phyloP scores from a whole-genome alignment of 495 filamentous ascomycete species.

The Xylaria longipes region DNA sequence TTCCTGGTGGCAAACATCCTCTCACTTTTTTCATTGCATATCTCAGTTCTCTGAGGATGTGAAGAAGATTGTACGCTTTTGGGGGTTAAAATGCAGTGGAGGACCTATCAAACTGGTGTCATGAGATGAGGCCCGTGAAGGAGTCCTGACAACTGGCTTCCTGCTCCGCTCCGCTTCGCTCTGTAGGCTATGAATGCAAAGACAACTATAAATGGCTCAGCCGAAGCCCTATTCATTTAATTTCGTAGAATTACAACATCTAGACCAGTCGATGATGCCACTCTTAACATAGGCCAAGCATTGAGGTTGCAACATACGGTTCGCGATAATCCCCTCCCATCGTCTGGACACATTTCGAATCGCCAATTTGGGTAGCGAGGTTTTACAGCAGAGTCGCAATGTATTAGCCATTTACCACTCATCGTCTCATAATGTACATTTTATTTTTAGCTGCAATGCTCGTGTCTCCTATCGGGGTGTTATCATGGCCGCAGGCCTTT shows the following conservation, averaged over 20 bases:
- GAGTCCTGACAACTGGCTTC: too few relatives aligned
- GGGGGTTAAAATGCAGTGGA: too few relatives aligned
- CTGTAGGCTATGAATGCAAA: background rate
- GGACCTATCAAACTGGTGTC: too few relatives aligned
- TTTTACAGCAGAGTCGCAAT: background rate
- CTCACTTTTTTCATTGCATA: conserved; percentile 28
- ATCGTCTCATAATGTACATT: background rate
- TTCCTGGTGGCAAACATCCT: conserved; percentile 24
- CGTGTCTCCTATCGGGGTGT: background rate
- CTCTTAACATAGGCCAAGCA: background rate
- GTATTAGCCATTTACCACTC: background rate
- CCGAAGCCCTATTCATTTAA: background rate
- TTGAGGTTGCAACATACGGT: background rate
- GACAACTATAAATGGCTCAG: background rate
- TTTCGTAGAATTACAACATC: background rate
- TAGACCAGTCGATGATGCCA: background rate
- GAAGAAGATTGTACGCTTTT: conserved; percentile 26
- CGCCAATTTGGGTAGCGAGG: background rate
- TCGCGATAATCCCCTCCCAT: background rate
- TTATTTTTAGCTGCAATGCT: conserved; percentile 1
- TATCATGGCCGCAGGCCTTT: background rate
- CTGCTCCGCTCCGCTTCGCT: background rate
- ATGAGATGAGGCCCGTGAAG: too few relatives aligned
- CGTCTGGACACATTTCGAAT: background rate
- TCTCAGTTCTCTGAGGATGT: conserved; percentile 23